Conservation (phyloP, 2,329 filamentous ascomycete genomes). For the Penicillium expansum region DNA sequence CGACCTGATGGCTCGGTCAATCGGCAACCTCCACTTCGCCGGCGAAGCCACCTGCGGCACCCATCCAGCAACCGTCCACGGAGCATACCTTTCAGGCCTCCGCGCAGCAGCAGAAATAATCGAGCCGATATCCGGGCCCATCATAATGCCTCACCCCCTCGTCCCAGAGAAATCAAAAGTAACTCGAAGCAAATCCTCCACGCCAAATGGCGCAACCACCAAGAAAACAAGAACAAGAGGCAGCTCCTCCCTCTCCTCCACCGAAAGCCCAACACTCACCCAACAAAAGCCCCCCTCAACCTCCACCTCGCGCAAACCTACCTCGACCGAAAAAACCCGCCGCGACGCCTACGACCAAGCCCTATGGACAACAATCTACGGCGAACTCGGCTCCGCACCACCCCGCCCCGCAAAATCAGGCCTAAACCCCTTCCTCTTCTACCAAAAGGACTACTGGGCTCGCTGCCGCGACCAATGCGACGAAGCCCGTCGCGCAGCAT, state of each 20-base stretch:
- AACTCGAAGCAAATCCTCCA: constrained; percentile 27
- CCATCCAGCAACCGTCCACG: constrained; percentile 94
- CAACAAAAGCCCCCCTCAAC: constrained; percentile 8
- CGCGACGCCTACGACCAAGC: constrained; percentile 56
- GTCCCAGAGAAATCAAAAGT: constrained; percentile 59
- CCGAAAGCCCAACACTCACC: constrained; percentile 23
- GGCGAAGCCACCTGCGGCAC: constrained; percentile 95
- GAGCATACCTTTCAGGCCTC: constrained; percentile 89
- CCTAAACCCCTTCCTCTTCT: constrained; percentile 84
- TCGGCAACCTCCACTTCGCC: constrained; percentile 90
- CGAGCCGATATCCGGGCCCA: constrained; percentile 74
- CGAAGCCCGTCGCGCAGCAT: constrained; percentile 63
- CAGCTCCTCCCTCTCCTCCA: constrained; percentile 6
- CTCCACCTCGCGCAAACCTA: constrained; percentile 12
- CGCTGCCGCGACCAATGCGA: constrained; percentile 64
- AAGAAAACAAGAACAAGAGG: constrained; percentile 3
- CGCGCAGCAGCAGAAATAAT: constrained; percentile 85
- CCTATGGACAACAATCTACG: constrained; percentile 56
- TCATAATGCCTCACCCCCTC: constrained; percentile 72
- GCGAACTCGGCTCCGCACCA: constrained; percentile 70
- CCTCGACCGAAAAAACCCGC: constrained; percentile 27
- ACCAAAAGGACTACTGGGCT: constrained; percentile 72
- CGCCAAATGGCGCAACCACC: constrained; percentile 9
- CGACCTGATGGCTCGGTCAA: constrained; percentile 77
- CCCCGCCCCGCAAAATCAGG: constrained; percentile 68